These are phyloP conservation scores for Cryptomeria japonica DNA, from an alignment of 75 land plant species.

Conservation along the genomic window DNA sequence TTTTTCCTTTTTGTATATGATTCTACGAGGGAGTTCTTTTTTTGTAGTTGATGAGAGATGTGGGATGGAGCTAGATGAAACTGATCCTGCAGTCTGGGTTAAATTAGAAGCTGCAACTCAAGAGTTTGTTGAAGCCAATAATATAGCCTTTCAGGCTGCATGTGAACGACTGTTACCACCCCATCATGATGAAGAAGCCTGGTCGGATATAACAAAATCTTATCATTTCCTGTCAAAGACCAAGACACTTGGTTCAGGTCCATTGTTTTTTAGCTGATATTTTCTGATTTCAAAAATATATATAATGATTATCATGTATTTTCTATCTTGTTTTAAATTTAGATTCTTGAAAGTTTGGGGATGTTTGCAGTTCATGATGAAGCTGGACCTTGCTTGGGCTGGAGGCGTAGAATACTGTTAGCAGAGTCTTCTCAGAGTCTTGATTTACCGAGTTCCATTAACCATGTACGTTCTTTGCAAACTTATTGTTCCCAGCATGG, in stretches of 20 bases:
- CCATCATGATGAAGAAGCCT: constrained; percentile 64
- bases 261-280: neutral
- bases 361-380: constrained; percentile 33
- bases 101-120: constrained; percentile 91
- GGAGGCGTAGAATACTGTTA: constrained; percentile 82
- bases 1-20: neutral
- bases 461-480: constrained; percentile 82
- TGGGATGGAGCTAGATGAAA: constrained; percentile 99
- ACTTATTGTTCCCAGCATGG: constrained; percentile 70
- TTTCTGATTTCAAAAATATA: neutral
- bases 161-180: constrained; percentile 67
- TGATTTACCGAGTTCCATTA: constrained; percentile 54
- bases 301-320: neutral
- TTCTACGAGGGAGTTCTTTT: neutral
- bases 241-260: constrained; percentile 6
- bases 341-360: neutral
- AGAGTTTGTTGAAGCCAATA: constrained; percentile 71
- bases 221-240: constrained; percentile 16
- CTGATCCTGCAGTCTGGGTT: constrained; percentile 90
- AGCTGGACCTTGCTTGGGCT: constrained; percentile 66
- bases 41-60: constrained; percentile 93
- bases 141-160: constrained; percentile 53
- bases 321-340: neutral
- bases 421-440: constrained; percentile 70
- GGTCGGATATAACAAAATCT: constrained; percentile 43